phyloP scores from a whole-genome alignment of 768 basidiomycete genomes.

The Termitomyces sp. region DNA sequence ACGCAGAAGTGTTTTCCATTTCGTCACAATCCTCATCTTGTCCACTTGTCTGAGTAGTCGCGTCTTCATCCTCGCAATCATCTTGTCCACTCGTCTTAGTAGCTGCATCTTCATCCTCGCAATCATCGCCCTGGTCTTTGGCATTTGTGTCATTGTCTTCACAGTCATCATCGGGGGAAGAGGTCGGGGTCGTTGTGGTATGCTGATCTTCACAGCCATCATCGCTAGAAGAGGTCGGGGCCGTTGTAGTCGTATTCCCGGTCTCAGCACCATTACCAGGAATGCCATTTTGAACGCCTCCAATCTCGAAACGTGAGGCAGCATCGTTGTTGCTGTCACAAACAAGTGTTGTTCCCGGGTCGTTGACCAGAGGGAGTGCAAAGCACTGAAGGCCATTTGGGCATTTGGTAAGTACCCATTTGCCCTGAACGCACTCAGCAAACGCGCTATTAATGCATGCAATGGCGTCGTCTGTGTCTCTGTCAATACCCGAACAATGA shows the following conservation, averaged over 20 bases:
- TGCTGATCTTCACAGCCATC: constrained; percentile 4
- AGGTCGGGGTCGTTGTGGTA: constrained; percentile 5
- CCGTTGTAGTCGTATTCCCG: constrained; percentile 3
- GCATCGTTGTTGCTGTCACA: constrained; percentile 40
- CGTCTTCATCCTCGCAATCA: constrained; percentile 8
- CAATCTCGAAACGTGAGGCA: constrained; percentile 30
- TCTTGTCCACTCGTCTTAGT: background rate
- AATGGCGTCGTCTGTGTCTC: constrained; percentile 23
- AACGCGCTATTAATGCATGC: constrained; percentile 37
- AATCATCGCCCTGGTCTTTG: background rate
- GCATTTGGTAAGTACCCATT: constrained; percentile 36
- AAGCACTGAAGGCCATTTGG: constrained; percentile 31
- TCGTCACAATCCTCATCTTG: constrained; percentile 1
- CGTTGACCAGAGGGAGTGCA: constrained; percentile 45
- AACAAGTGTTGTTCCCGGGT: constrained; percentile 36
- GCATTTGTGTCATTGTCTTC: constrained; percentile 3
- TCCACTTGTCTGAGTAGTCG: background rate
- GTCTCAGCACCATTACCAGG: constrained; percentile 3
- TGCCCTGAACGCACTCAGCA: constrained; percentile 37
- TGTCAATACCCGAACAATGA: constrained; percentile 19
- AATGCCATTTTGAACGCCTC: constrained; percentile 40
- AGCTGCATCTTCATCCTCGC: constrained; percentile 7
- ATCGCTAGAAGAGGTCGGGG: constrained; percentile 5
- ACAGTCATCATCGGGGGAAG: constrained; percentile 5
- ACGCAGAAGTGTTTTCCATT: constrained; percentile 6